Evolutionary conservation across 2,329 filamentous ascomycete species (phyloP), one percentile per base, ranked within the genome.

Genomic region (Exophiala mesophila): DNA sequence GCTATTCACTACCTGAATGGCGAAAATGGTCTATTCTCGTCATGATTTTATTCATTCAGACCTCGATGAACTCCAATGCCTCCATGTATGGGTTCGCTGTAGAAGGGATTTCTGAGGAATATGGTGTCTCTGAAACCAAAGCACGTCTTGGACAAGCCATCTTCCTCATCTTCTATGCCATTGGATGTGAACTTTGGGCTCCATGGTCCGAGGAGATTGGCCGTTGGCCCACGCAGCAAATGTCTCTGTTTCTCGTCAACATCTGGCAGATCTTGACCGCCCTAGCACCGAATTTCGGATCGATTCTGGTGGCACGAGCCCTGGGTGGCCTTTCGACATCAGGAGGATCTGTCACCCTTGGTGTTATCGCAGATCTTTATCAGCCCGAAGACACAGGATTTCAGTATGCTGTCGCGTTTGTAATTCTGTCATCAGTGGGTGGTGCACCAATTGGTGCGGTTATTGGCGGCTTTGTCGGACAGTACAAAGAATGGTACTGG

Each of bases 171-270:
- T 67, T 80, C 3, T 92, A 92, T 60, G 85, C 83, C 23, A 88
- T 92, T 58, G 86, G 87, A 13, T 90, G 87, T 59, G 86, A 92
- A 63, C 73, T 90, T 1, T 92, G 86, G 86, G 86, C 86, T 0
- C 86, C 86, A 0, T 92, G 85, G 83, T 85, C 79, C 17, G 86
- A 92, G 60, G 86, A 92, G 57, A 73, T 89, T 38, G 86, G 86
- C 4, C 76, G 86, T 31, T 83, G 80, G 72, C 82, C 82, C 2
- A 74, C 89, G 36, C 72, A 90, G 47, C 85, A 89, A 68, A 64
- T 77, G 21, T 85, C 79, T 29, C 66, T 90, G 43, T 72, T 83
- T 47, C 67, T 92, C 12, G 83, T 89, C 59, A 90, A 90, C 57
- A 64, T 89, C 38, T 90, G 78, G 74, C 82, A 86, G 53, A 61